Base-by-base conservation (phyloP, 2,329 filamentous ascomycete species). In the Exophiala dermatitidis region DNA sequence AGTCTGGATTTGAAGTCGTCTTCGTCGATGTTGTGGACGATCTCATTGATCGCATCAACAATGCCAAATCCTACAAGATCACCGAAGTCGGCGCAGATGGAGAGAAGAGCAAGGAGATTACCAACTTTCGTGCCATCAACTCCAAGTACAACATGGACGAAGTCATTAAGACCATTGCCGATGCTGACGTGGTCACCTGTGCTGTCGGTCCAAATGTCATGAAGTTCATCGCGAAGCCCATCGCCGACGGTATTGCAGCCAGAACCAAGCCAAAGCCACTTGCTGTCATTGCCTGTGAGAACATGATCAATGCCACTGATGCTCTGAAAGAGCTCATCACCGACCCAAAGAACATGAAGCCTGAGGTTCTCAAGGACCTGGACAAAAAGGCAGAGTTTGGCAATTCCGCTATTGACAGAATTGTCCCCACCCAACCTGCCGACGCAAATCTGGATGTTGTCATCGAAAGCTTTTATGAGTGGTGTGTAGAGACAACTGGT, bases 401-500 rank as follows among this genome's bases (percentile, higher is more conserved):
- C 74, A 98, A 98, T 77, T 95, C 89, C 58, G 93, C 93, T 64
- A 96, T 98, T 69, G 93, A 98, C 77, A 88, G 93, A 57, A 98
- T 98, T 68, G 93, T 97, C 28, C 93, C 93, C 9, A 88, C 89
- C 41, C 93, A 97, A 74, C 84, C 89, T 57, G 74, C 82, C 47
- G 75, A 88, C 64, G 81, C 85, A 28, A 90, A 90, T 52, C 80
- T 98, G 42, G 84, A 96, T 67, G 93, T 98, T 62, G 90, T 85
- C 66, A 90, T 98, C 45, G 93, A 98, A 79, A 93, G 93, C 75
- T 98, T 97, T 79, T 96, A 88, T 75, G 93, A 98, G 77, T 98
- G 93, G 93, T 91, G 93, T 37, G 90, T 98, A 48, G 93, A 98
- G 68, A 76, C 82, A 69, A 85, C 82, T 42, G 91, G 91, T 1